Evolutionary conservation across 169 alveolate genomes (phyloP), one percentile per base, ranked within the genome.

Genomic region (Plasmodium yoelii): DNA sequence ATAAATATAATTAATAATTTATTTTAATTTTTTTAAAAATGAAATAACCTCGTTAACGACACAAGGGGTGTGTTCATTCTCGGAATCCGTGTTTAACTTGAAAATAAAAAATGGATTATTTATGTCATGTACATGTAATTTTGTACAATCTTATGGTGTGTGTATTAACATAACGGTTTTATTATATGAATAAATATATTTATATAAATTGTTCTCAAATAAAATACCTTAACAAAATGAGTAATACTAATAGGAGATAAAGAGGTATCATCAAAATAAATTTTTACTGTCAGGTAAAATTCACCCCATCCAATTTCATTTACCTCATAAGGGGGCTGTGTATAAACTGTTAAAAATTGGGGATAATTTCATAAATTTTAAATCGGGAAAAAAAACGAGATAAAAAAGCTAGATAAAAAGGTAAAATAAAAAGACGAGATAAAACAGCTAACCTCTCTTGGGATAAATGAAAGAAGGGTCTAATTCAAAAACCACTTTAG

Each of bases 381-480:
- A 34, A 34, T 34, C n/a, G 28, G 39, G 22, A 28, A 44, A 10
- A 63, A 34, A 13, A 26, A 8, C 1, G 7, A n/a, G n/a, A n/a
- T n/a, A n/a, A n/a, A n/a, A n/a, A n/a, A n/a, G n/a, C n/a, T n/a
- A n/a, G n/a, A n/a, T n/a, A n/a, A n/a, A n/a, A 22, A 49, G 9
- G 15, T 6, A 49, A 47, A 5, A 53, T 15, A 1, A 24, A 22
- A 10, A 22, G 12, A 55, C 12, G 26, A 39, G 6, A 51, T 22
- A 55, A 46, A 15, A 42, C 6, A 15, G 3, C 53, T 9, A 47
- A 92, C 96, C 95, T 90, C 98, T 73, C 55, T 86, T 92, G 44
- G 97, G 97, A 87, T 97, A 96, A n/a, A 93, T 91, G 93, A 97
- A 97, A 42, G 98, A 93, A 19, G 98, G 98, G 88, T 97, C 99